A percentile compares a stretch with the other conserved stretches of the same genome.
Evolutionary conservation across 139 green algal genomes (phyloP).

Genomic region (Closterium sp.): DNA sequence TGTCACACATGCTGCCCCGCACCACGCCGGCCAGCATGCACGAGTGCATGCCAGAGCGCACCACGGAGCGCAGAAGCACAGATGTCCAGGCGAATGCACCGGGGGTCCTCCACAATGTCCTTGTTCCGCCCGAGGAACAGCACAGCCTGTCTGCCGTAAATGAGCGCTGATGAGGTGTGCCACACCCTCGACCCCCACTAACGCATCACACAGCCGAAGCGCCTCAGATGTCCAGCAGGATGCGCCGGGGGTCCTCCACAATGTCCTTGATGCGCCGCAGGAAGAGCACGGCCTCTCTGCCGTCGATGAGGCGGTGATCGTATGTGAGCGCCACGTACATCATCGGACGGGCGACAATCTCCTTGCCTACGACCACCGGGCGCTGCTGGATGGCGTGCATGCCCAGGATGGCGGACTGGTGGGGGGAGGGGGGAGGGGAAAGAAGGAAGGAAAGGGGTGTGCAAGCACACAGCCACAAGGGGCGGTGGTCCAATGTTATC

Average conservation of each 20-base stretch:
- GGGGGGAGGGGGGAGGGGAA: not conserved
- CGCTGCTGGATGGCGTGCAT: conserved; percentile 95
- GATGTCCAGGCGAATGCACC: conserved; percentile 84
- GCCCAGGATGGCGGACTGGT: conserved; percentile 80
- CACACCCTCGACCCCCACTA: no score
- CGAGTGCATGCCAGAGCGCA: no score
- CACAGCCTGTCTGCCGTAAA: conserved; percentile 94
- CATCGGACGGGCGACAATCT: conserved; percentile 88
- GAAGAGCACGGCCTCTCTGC: conserved; percentile 94
- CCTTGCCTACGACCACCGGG: conserved; percentile 75
- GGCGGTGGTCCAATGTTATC: conserved; percentile 99
- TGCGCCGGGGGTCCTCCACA: conserved; percentile 90
- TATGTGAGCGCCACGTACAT: conserved; percentile 99
- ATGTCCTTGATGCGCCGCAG: conserved; percentile 96
- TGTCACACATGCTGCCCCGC: no score
- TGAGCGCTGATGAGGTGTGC: conserved; percentile 71
- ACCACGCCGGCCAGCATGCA: no score
- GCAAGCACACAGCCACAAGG: no score
- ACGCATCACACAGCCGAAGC: not conserved
- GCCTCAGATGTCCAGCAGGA: conserved; percentile 85
- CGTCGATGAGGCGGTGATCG: conserved; percentile 98
- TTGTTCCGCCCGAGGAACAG: conserved; percentile 97
- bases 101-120: conserved; percentile 94
- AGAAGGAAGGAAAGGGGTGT: no score
- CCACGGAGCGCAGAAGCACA: conserved; percentile 55